Percentiles rank a stretch among this genome's conserved stretches.
Evolutionary conservation across 257 asterid species (phyloP).

Genomic region (Ilex asprella): DNA sequence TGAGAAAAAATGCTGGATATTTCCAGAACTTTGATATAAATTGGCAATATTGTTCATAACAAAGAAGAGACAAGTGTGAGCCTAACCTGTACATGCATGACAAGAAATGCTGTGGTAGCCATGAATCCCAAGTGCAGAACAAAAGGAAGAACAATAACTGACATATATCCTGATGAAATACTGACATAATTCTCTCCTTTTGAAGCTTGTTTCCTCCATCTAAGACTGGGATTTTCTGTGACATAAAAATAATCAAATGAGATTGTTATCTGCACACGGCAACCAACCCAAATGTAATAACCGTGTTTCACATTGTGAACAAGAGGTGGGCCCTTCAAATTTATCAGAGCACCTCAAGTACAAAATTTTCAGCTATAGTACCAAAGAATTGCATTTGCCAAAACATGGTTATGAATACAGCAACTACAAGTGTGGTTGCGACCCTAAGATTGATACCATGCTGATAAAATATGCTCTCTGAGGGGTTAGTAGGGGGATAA

Average conservation of each 20-base stretch:
- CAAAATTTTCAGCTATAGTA: too few relatives aligned
- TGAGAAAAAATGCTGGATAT: background rate
- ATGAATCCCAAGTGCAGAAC: constrained; percentile 73
- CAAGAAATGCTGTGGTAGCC: constrained; percentile 73
- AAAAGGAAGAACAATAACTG: constrained; percentile 64
- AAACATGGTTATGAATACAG: too few relatives aligned
- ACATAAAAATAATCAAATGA: constrained; percentile 7
- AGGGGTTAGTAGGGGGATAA: too few relatives aligned
- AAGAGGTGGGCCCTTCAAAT: too few relatives aligned
- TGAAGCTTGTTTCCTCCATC: constrained; percentile 40
- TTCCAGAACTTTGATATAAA: background rate
- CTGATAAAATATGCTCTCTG: too few relatives aligned
- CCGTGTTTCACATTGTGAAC: too few relatives aligned
- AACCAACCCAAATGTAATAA: too few relatives aligned
- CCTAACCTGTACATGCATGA: constrained; percentile 92
- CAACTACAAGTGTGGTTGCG: too few relatives aligned
- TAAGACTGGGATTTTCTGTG: constrained; percentile 33
- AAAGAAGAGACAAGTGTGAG: constrained; percentile 3
- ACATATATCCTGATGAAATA: constrained; percentile 27
- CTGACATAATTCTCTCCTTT: constrained; percentile 19
- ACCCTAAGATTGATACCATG: too few relatives aligned
- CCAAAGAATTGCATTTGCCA: too few relatives aligned
- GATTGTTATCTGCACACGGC: too few relatives aligned
- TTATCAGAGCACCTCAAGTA: too few relatives aligned
- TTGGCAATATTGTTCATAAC: background rate